Percentiles rank a stretch among this genome's conserved stretches.
These are phyloP conservation scores for Epicoccum nigrum DNA, from an alignment of 2,329 filamentous ascomycete species.

Conservation along the genomic window DNA sequence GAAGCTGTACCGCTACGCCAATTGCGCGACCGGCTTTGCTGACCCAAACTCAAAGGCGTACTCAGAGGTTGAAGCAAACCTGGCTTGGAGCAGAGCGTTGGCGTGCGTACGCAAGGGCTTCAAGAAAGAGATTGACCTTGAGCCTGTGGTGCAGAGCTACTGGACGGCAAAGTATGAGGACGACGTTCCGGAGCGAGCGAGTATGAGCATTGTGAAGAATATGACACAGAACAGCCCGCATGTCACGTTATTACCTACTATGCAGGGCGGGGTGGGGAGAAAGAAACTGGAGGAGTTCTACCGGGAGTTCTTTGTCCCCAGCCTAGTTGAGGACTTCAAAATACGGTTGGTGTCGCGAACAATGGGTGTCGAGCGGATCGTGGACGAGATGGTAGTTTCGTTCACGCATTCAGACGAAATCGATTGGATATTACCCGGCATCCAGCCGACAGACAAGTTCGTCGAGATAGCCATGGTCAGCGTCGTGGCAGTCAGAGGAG, in stretches of 20 bases:
- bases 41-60: conserved; percentile 49
- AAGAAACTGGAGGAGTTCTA: conserved; percentile 59
- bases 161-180: conserved; percentile 44
- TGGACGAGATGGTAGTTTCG: conserved; percentile 63
- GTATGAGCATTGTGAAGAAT: conserved; percentile 36
- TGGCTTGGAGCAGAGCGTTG: conserved; percentile 53
- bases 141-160: conserved; percentile 41
- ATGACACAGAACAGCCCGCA: conserved; percentile 45
- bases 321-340: conserved; percentile 59
- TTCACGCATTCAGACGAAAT: conserved; percentile 64
- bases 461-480: conserved; percentile 63
- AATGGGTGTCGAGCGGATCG: conserved; percentile 61
- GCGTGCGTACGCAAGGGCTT: conserved; percentile 45
- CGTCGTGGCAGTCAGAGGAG: conserved; percentile 60
- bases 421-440: conserved; percentile 64
- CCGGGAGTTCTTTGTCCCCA: conserved; percentile 61
- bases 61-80: conserved; percentile 48
- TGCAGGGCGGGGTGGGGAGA: conserved; percentile 52
- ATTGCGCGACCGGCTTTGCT: conserved; percentile 50
- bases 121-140: conserved; percentile 45
- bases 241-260: conserved; percentile 50
- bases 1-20: conserved; percentile 49
- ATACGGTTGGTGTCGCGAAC: conserved; percentile 63
- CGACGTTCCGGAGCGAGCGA: conserved; percentile 38
- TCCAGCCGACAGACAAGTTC: conserved; percentile 61